These are phyloP conservation scores for Polytrichum commune DNA, from an alignment of 225 moss, liverwort and hornwort genomes.

Conservation along the genomic window DNA sequence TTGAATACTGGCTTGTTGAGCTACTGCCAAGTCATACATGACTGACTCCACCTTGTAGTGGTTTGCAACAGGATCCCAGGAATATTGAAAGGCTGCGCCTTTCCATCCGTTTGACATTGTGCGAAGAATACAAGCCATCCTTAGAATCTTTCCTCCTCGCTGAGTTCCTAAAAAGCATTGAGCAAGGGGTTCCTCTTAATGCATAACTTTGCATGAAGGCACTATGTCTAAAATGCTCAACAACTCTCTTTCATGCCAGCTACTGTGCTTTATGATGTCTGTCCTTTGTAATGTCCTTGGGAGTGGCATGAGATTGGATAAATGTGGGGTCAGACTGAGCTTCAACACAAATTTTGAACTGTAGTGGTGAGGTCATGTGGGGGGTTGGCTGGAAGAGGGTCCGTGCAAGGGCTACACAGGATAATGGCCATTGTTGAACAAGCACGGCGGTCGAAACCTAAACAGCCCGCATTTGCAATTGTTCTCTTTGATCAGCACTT, in stretches of 20 bases:
- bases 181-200: slow-evolving; percentile 61
- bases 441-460: slow-evolving; percentile 39
- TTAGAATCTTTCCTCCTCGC: slow-evolving; percentile 29
- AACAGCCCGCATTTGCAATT: slow-evolving; percentile 44
- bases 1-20: background rate
- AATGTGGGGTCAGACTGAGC: background rate
- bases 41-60: background rate
- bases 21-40: background rate
- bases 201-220: slow-evolving; percentile 67
- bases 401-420: slow-evolving; percentile 38
- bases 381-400: slow-evolving; percentile 63
- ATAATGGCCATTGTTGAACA: slow-evolving; percentile 55
- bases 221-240: background rate
- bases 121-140: slow-evolving; percentile 50
- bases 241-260: background rate
- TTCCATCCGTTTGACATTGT: slow-evolving; percentile 55
- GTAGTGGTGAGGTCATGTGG: slow-evolving; percentile 54
- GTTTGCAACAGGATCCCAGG: slow-evolving; percentile 47
- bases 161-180: slow-evolving; percentile 49
- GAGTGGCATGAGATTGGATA: background rate
- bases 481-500: slow-evolving; percentile 72
- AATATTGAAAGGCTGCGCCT: slow-evolving; percentile 69
- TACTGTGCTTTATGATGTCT: background rate
- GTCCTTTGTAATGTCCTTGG: background rate
- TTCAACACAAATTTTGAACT: background rate